These are phyloP conservation scores for Lachancea kluyveri DNA, from an alignment of 805 yeast species.

Conservation along the genomic window DNA sequence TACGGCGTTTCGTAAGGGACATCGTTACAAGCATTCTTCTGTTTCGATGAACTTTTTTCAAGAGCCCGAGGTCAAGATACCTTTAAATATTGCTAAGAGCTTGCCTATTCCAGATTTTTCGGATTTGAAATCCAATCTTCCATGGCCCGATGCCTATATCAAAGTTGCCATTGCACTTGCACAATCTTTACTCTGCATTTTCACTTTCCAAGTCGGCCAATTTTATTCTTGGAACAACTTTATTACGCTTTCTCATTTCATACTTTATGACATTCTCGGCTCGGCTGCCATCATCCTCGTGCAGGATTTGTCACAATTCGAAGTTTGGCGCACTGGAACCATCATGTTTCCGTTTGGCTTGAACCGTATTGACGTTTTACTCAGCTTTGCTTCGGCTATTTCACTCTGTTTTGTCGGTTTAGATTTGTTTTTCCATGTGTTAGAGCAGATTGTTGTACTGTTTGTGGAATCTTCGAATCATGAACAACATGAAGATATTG, in stretches of 20 bases:
- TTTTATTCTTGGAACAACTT: conserved; percentile 51
- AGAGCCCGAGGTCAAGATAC: conserved; percentile 75
- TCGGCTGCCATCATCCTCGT: conserved; percentile 64
- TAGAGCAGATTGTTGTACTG: conserved; percentile 60
- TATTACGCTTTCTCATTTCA: conserved; percentile 76
- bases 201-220: conserved; percentile 57
- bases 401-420: conserved; percentile 86
- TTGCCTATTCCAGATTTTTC: conserved; percentile 39
- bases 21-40: conserved; percentile 90
- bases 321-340: conserved; percentile 81
- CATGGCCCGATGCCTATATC: conserved; percentile 45
- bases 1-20: conserved; percentile 84
- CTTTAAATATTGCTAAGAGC: conserved; percentile 69
- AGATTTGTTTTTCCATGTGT: conserved; percentile 78
- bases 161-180: conserved; percentile 52
- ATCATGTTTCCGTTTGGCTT: conserved; percentile 87
- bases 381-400: conserved; percentile 81
- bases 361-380: conserved; percentile 82
- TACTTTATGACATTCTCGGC: conserved; percentile 82
- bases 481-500: conserved; percentile 29
- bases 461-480: conserved; percentile 27
- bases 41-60: conserved; percentile 94
- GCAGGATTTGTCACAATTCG: conserved; percentile 82
- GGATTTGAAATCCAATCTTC: conserved; percentile 60
- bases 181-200: conserved; percentile 50